These are phyloP conservation scores for Thalassiosira ordinaria DNA, from an alignment of 352 stramenopile genomes.

Conservation along the genomic window DNA sequence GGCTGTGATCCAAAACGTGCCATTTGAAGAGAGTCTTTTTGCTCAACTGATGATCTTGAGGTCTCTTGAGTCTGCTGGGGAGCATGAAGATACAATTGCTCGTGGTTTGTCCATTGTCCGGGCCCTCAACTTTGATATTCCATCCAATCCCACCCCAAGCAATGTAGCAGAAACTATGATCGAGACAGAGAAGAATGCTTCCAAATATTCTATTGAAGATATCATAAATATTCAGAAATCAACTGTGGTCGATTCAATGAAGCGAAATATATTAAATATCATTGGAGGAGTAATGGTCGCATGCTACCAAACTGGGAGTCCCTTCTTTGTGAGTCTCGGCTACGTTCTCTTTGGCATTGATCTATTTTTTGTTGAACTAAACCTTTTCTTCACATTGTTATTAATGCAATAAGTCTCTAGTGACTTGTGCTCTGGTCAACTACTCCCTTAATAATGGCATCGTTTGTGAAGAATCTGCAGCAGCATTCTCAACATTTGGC, in stretches of 20 bases:
- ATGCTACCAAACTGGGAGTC: conserved; percentile 7
- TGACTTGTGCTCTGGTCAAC: conserved; percentile 15
- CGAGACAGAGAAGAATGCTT: conserved; percentile 1
- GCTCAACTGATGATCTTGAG: conserved; percentile 3
- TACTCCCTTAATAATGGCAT: conserved; percentile 24
- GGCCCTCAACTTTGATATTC: conserved; percentile 20
- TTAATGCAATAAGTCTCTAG: no score
- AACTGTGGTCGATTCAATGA: background rate
- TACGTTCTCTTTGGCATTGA: no score
- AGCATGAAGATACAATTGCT: conserved; percentile 11
- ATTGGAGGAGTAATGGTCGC: background rate
- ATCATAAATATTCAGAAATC: background rate
- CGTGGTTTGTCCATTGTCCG: conserved; percentile 7
- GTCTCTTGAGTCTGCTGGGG: conserved; percentile 2
- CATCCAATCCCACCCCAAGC: background rate
- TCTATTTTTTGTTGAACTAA: no score
- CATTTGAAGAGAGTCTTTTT: conserved; percentile 22
- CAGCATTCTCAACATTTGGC: conserved; percentile 6
- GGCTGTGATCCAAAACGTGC: conserved; percentile 2
- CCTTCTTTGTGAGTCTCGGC: no score
- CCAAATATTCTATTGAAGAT: conserved; percentile 10
- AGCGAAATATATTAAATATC: conserved; percentile 2
- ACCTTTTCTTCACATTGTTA: no score
- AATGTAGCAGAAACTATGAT: conserved; percentile 12
- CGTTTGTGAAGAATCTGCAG: conserved; percentile 9